Conservation (phyloP, 2,329 filamentous ascomycete genomes). For the Ophiostoma tasmaniense region DNA sequence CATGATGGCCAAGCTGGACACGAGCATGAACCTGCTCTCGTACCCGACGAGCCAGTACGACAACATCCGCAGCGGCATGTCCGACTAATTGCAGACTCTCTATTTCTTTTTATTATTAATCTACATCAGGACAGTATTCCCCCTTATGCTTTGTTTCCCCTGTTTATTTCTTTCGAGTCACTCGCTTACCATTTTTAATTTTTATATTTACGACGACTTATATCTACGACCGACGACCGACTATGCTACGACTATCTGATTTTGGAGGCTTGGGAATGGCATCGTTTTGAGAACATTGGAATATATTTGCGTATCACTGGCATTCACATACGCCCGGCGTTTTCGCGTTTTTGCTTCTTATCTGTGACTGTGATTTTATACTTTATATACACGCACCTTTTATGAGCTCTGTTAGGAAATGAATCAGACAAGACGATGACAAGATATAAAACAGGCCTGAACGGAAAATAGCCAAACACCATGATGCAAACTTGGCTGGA, state of each 20-base stretch:
- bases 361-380: background rate
- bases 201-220: background rate
- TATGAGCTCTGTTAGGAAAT: background rate
- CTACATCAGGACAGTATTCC: background rate
- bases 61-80: conserved; percentile 36
- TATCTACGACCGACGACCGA: background rate
- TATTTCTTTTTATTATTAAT: background rate
- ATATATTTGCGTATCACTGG: background rate
- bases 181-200: background rate
- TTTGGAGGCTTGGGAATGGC: background rate
- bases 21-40: conserved; percentile 41
- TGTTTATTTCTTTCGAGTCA: background rate
- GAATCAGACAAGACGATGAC: background rate
- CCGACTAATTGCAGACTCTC: background rate
- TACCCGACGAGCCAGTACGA: conserved; percentile 51
- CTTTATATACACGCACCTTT: background rate
- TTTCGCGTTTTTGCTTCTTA: background rate
- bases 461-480: background rate
- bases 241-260: background rate
- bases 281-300: background rate
- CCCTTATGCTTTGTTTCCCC: background rate
- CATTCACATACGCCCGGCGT: background rate
- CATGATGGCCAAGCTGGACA: conserved; percentile 42
- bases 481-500: background rate
- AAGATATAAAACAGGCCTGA: background rate